Conservation (phyloP, 1,139 yeast species). For the Geotrichum klebahnii region DNA sequence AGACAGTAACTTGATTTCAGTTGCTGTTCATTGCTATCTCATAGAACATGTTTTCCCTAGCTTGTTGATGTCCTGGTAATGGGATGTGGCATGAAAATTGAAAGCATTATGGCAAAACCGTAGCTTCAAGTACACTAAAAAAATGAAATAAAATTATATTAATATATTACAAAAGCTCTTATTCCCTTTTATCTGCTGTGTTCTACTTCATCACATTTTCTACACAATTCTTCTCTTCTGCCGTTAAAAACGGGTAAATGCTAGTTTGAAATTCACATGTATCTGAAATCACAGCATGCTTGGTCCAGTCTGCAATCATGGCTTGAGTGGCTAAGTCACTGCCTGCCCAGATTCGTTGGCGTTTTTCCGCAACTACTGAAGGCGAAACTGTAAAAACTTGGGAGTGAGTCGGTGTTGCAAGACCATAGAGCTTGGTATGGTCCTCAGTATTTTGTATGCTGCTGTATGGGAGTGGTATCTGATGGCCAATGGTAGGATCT, state of each 20-base stretch:
- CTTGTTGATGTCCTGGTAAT: no score
- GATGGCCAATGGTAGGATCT: neutral
- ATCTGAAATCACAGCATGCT: constrained; percentile 54
- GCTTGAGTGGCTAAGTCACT: constrained; percentile 36
- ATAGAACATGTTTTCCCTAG: no score
- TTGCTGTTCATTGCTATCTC: no score
- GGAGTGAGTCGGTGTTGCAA: constrained; percentile 5
- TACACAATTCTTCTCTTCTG: constrained; percentile 54
- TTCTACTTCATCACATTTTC: neutral
- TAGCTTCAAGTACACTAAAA: no score
- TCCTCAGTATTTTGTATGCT: neutral
- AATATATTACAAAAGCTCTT: no score
- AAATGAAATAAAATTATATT: no score
- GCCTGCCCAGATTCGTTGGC: constrained; percentile 14
- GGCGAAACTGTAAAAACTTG: neutral
- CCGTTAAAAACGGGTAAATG: constrained; percentile 39
- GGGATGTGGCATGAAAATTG: no score
- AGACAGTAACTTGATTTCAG: no score
- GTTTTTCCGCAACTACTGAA: no score
- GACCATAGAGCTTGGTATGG: neutral
- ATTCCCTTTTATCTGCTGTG: neutral
- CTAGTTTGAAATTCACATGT: constrained; percentile 51
- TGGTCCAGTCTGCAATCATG: constrained; percentile 58
- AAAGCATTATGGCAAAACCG: no score
- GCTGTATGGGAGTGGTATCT: neutral